Percentiles rank a stretch among this genome's conserved stretches.
Conservation (phyloP, 2,329 filamentous ascomycete genomes). For the Fusarium sp. region DNA sequence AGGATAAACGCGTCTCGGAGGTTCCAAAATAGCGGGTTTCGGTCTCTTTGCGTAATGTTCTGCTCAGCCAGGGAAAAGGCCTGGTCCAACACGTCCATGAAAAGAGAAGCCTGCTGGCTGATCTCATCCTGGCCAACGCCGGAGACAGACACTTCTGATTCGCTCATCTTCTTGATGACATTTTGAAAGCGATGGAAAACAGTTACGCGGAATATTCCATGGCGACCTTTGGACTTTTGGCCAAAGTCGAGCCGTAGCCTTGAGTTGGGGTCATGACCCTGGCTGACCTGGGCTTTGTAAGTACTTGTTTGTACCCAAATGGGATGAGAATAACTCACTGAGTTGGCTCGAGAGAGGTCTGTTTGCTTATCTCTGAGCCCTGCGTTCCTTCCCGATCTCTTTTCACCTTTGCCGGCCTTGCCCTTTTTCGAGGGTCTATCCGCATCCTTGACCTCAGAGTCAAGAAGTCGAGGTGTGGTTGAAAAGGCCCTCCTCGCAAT, state of each 20-base stretch:
- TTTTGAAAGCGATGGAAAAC: slow-evolving; percentile 56
- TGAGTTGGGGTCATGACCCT: slow-evolving; percentile 55
- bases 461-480: slow-evolving; percentile 38
- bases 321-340: slow-evolving; percentile 41
- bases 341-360: slow-evolving; percentile 40
- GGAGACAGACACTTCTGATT: slow-evolving; percentile 43
- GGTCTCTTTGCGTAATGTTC: slow-evolving; percentile 55
- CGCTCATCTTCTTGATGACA: slow-evolving; percentile 51
- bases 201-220: slow-evolving; percentile 54
- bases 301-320: neutral
- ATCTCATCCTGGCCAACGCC: slow-evolving; percentile 58
- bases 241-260: slow-evolving; percentile 49
- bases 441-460: neutral
- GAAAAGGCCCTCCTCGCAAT: slow-evolving; percentile 45
- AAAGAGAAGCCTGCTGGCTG: slow-evolving; percentile 61
- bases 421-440: neutral
- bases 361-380: slow-evolving; percentile 3
- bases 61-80: slow-evolving; percentile 62
- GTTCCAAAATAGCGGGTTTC: slow-evolving; percentile 71
- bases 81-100: slow-evolving; percentile 62
- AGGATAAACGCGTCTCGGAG: slow-evolving; percentile 74
- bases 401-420: neutral
- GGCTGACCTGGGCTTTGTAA: slow-evolving; percentile 47
- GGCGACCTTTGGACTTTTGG: slow-evolving; percentile 47
- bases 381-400: slow-evolving; percentile 4